A percentile compares a stretch with the other conserved stretches of the same genome.
phyloP scores from a whole-genome alignment of 129 eudicot species.

The Heracleum sosnowskyi region DNA sequence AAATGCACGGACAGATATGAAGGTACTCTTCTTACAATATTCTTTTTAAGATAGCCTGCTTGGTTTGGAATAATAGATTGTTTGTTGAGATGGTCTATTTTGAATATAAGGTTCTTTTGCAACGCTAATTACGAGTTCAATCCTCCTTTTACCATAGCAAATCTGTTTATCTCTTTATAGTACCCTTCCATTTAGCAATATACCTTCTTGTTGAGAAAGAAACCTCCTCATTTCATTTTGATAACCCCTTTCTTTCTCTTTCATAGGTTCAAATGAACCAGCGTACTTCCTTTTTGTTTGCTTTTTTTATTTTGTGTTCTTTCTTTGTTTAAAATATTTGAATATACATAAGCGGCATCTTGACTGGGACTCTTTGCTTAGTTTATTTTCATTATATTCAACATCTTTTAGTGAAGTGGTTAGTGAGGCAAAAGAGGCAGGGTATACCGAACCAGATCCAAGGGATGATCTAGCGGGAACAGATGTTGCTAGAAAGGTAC shows the following conservation, averaged over 20 bases:
- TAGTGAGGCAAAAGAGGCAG: constrained; percentile 87
- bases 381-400: background rate
- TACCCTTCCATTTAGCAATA: background rate
- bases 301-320: background rate
- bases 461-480: constrained; percentile 98
- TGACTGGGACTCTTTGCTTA: background rate
- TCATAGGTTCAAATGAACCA: background rate
- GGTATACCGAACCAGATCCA: constrained; percentile 99
- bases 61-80: background rate
- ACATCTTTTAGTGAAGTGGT: constrained; percentile 87
- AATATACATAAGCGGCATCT: background rate
- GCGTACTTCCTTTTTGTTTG: background rate
- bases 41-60: background rate
- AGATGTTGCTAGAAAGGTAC: constrained; percentile 97
- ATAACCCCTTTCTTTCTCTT: background rate
- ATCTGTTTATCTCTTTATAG: background rate
- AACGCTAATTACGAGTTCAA: background rate
- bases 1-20: constrained; percentile 76
- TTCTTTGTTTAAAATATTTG: background rate
- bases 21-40: constrained; percentile 31
- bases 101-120: background rate
- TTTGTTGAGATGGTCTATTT: background rate
- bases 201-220: background rate
- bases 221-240: background rate
- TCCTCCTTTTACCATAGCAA: background rate